phyloP scores from a whole-genome alignment of 768 basidiomycete species.

The Lentinula sp. region DNA sequence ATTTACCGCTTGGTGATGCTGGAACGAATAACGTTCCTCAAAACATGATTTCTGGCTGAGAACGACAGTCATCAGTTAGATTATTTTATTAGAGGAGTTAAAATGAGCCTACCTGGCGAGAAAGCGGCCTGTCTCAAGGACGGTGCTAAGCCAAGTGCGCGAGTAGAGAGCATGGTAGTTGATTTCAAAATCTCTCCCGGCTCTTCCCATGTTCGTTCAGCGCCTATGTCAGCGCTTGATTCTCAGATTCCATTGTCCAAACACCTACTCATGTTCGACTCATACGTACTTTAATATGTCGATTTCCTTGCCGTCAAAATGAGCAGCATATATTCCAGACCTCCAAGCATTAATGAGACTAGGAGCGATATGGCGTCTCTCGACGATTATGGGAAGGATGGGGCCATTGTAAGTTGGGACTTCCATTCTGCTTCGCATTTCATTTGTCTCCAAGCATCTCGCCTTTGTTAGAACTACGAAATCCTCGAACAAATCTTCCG shows the following conservation, averaged over 20 bases:
- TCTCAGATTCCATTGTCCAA: too few species aligned
- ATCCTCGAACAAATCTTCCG: slow-evolving; percentile 26
- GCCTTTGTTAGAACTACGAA: slow-evolving; percentile 28
- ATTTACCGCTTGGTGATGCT: neutral
- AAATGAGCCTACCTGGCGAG: neutral
- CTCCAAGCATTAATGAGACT: neutral
- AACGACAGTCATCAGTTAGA: neutral
- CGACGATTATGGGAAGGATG: neutral
- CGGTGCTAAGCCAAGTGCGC: slow-evolving; percentile 2
- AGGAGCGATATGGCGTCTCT: neutral
- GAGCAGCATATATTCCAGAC: too few species aligned
- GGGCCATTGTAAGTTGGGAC: neutral
- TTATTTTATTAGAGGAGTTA: neutral
- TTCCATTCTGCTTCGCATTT: neutral
- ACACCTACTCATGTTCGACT: too few species aligned
- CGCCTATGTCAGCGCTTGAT: too few species aligned
- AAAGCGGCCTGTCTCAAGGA: slow-evolving; percentile 4
- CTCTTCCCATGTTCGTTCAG: too few species aligned
- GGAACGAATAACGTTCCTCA: neutral
- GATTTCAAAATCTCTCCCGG: neutral
- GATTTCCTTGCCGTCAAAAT: too few species aligned
- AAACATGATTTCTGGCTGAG: slow-evolving; percentile 1
- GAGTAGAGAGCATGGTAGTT: slow-evolving; percentile 4
- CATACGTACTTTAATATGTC: too few species aligned
- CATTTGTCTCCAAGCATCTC: neutral